Percentiles rank a stretch among this genome's conserved stretches.
These are phyloP conservation scores for Grifola frondosa DNA, from an alignment of 1,284 basidiomycete genomes.

Conservation along the genomic window DNA sequence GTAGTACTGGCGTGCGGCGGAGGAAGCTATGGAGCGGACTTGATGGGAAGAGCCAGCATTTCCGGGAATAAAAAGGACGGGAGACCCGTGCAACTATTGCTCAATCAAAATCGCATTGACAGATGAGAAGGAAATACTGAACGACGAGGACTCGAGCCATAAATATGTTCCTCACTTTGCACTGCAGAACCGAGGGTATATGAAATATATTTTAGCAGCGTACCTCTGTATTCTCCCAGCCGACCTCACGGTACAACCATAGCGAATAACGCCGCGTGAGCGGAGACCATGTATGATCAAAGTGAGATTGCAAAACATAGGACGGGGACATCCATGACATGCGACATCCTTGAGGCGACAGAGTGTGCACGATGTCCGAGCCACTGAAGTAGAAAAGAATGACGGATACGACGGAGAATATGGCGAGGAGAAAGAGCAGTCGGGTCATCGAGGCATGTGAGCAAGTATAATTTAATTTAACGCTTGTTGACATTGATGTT, in stretches of 20 bases:
- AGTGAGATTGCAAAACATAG: conserved; percentile 70
- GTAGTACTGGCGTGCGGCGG: conserved; percentile 81
- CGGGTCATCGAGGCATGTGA: conserved; percentile 20
- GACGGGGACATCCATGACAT: conserved; percentile 98
- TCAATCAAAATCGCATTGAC: conserved; percentile 18
- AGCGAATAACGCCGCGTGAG: conserved; percentile 78
- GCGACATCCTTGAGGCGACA: conserved; percentile 80
- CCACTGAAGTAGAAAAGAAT: conserved; percentile 27
- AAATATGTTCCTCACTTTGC: no score
- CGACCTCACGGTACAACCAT: conserved; percentile 90
- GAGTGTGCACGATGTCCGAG: conserved; percentile 24
- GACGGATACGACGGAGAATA: conserved; percentile 23
- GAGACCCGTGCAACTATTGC: conserved; percentile 55
- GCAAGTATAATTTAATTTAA: conserved; percentile 2
- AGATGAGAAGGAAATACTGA: conserved; percentile 4
- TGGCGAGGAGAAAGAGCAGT: conserved; percentile 18
- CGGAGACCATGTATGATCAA: conserved; percentile 66
- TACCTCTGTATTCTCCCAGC: conserved; percentile 74
- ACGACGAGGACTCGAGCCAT: no score
- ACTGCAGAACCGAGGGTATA: no score
- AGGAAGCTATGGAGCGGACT: conserved; percentile 92
- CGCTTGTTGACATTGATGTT: conserved; percentile 9
- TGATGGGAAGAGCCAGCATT: conserved; percentile 96
- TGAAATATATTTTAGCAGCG: no score
- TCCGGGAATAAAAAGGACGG: conserved; percentile 95